phyloP scores from a whole-genome alignment of 768 basidiomycete genomes.

The Termitomyces sp. region DNA sequence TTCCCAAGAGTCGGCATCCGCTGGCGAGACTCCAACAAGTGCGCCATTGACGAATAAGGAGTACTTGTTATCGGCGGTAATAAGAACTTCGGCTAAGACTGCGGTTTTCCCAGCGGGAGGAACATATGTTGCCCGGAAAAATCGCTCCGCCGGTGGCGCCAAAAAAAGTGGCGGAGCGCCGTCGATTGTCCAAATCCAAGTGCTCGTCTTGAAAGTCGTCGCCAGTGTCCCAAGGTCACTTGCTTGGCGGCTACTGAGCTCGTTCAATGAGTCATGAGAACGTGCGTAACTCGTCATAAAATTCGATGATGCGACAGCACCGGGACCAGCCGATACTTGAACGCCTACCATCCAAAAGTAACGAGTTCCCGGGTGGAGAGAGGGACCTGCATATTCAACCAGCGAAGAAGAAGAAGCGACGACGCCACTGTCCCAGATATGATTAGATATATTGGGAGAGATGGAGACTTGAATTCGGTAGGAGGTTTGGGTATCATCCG shows the following conservation, averaged over 20 bases:
- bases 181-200: constrained; percentile 13
- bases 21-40: constrained; percentile 1
- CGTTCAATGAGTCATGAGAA: background rate
- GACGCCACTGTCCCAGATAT: constrained; percentile 4
- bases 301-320: background rate
- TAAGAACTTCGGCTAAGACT: constrained; percentile 8
- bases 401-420: constrained; percentile 3
- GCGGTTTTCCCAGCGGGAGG: constrained; percentile 9
- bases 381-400: constrained; percentile 6
- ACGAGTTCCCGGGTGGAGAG: background rate
- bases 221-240: constrained; percentile 3
- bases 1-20: constrained; percentile 4
- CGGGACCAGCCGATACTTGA: background rate
- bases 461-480: constrained; percentile 2
- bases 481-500: constrained; percentile 4
- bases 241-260: constrained; percentile 1
- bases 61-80: constrained; percentile 9
- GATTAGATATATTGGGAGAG: background rate
- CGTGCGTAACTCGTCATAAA: background rate
- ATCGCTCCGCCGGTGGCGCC: constrained; percentile 5
- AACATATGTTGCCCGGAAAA: constrained; percentile 8
- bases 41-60: constrained; percentile 9
- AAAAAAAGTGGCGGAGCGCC: background rate
- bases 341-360: constrained; percentile 4
- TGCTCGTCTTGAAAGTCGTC: constrained; percentile 1